Evolutionary conservation across 306 rosid species (phyloP), one percentile per base, ranked within the genome.

Genomic region (Dicorynia guianensis): DNA sequence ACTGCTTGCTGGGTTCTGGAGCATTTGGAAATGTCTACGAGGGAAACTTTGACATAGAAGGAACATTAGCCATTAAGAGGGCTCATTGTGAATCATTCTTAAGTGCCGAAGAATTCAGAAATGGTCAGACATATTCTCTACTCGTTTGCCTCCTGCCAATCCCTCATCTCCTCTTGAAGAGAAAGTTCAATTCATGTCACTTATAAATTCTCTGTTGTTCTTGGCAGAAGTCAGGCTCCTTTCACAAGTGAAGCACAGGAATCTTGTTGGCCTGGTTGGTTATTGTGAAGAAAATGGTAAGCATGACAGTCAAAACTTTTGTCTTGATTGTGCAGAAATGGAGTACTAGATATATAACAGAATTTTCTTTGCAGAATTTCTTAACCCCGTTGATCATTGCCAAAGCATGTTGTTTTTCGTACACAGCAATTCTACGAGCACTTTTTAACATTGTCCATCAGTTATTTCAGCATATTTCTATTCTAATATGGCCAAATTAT

Each of bases 221-320:
- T 68, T 77, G 42, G 43, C 89, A 93, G 97, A 93, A 80, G 90
- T 85, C 79, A 84, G 78, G 81, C 87, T 89, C 15, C 90, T 91
- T 59, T 89, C 94, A 12, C 78, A 80, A 49, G 93, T 88, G 43
- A 82, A 82, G 60, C 97, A 91, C 82, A 81, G 53, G 72, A 93
- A 93, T 86, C 89, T 93, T 36, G 83, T 91, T 55, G 80, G 88
- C 79, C 57, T 93, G 64, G 89, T 91, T 75, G 97, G 98, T 76
- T 93, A 74, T 76, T 91, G 96, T 78, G 96, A 93, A 84, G 90
- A 87, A 87, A 77, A 87, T 60, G 91, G 97, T 93, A 75, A 52
- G 58, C 59, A 76, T 49, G 39, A 67, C 10, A 67, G 4, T 6
- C 19, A 18, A 77, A 68, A 33, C 4, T 33, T 70, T 7, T 15